phyloP scores from a whole-genome alignment of 2,329 filamentous ascomycete species.

The Xylaria sp. region DNA sequence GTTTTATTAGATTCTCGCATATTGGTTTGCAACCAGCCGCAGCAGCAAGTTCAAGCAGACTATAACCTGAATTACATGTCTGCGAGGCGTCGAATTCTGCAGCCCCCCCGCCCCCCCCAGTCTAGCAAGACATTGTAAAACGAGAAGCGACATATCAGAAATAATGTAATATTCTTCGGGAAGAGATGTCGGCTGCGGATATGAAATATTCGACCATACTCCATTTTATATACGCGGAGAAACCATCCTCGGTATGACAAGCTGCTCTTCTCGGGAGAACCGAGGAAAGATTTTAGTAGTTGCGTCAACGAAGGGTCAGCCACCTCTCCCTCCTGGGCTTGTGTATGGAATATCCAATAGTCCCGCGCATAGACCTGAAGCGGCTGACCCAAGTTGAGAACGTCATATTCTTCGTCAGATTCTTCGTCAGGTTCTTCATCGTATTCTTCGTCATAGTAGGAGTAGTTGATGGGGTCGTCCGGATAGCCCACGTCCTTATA shows the following conservation, averaged over 20 bases:
- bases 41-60: slow-evolving; percentile 11
- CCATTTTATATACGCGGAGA: not conserved
- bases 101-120: slow-evolving; percentile 18
- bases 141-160: slow-evolving; percentile 14
- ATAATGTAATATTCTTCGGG: not conserved
- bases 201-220: too few species aligned
- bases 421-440: not conserved
- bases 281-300: slow-evolving; percentile 29
- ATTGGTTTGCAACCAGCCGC: not conserved
- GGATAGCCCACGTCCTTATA: not conserved
- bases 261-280: slow-evolving; percentile 12
- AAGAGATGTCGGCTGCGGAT: not conserved
- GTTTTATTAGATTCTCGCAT: slow-evolving; percentile 16
- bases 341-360: slow-evolving; percentile 11
- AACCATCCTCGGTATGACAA: not conserved
- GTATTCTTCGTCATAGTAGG: not conserved
- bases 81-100: not conserved
- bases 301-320: not conserved
- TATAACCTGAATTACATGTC: not conserved
- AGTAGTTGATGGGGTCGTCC: not conserved
- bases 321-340: slow-evolving; percentile 1
- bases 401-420: not conserved
- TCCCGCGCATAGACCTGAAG: not conserved
- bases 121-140: slow-evolving; percentile 21
- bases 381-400: not conserved